These are phyloP conservation scores for Aspergillus campestris DNA, from an alignment of 495 filamentous ascomycete species.

Conservation along the genomic window DNA sequence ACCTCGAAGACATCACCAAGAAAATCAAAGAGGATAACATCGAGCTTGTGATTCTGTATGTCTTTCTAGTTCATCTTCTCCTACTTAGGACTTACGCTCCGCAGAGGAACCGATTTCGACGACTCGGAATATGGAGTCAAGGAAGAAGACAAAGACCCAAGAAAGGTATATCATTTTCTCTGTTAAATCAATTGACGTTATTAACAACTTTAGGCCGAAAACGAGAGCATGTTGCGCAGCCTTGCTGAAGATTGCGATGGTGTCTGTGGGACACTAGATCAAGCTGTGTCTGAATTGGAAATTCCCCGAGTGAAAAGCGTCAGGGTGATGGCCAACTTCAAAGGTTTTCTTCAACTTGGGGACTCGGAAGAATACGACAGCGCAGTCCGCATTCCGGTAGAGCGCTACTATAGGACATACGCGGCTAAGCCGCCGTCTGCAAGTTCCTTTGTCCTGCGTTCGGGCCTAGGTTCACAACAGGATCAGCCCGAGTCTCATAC, in stretches of 20 bases:
- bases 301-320: constrained; percentile 69
- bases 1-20: constrained; percentile 53
- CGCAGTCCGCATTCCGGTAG: constrained; percentile 74
- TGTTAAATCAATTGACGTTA: constrained; percentile 1
- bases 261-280: constrained; percentile 70
- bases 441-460: constrained; percentile 57
- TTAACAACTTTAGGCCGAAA: constrained; percentile 39
- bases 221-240: constrained; percentile 57
- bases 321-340: constrained; percentile 66
- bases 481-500: constrained; percentile 42
- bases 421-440: constrained; percentile 64
- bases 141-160: constrained; percentile 74
- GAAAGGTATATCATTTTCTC: constrained; percentile 46
- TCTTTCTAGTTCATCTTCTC: constrained; percentile 1
- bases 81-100: constrained; percentile 17
- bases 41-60: constrained; percentile 71
- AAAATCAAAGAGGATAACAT: constrained; percentile 70
- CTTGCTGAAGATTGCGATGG: constrained; percentile 60
- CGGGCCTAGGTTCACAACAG: constrained; percentile 32
- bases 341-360: constrained; percentile 73
- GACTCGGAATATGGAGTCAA: constrained; percentile 85
- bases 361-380: constrained; percentile 65
- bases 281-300: constrained; percentile 69
- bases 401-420: constrained; percentile 80
- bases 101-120: constrained; percentile 91